Evolutionary conservation across 768 basidiomycete genomes (phyloP).

Genomic region (Calocybe cyanea): DNA sequence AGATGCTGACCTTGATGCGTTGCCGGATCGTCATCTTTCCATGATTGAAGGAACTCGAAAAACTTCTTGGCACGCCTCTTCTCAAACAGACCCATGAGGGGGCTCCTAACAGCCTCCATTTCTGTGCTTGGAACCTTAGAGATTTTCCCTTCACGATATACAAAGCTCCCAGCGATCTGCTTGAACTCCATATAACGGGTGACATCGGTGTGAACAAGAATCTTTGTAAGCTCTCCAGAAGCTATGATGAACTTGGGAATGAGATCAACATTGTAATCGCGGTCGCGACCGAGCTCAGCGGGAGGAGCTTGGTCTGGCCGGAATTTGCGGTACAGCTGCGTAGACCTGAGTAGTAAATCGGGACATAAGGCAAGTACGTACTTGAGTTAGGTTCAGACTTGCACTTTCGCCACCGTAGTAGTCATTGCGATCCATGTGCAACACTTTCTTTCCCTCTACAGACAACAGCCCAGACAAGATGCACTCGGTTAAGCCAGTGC

Average conservation of each 20-base stretch:
- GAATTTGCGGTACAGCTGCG: conserved; percentile 94
- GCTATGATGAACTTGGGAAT: conserved; percentile 99
- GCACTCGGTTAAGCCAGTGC: conserved; percentile 97
- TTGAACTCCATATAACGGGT: conserved; percentile 99
- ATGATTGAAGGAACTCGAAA: conserved; percentile 93
- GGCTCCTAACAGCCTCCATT: conserved; percentile 92
- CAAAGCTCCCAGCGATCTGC: conserved; percentile 98
- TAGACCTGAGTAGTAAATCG: conserved; percentile 2
- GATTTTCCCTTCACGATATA: conserved; percentile 94
- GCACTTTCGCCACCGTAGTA: conserved; percentile 99
- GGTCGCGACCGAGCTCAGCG: conserved; percentile 86
- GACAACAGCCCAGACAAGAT: conserved; percentile 96
- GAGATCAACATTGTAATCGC: conserved; percentile 97
- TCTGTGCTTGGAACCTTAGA: conserved; percentile 98
- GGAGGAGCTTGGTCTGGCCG: conserved; percentile 73
- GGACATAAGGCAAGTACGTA: conserved; percentile 27
- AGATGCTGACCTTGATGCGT: conserved; percentile 81
- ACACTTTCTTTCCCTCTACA: conserved; percentile 99
- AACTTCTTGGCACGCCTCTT: conserved; percentile 98
- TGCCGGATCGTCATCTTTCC: conserved; percentile 92
- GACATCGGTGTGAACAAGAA: conserved; percentile 98
- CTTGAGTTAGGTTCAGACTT: conserved; percentile 96
- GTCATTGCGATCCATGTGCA: conserved; percentile 98
- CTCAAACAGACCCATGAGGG: conserved; percentile 99
- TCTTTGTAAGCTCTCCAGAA: conserved; percentile 94